A percentile compares a stretch with the other conserved stretches of the same genome.
These are phyloP conservation scores for Fomes fomentarius DNA, from an alignment of 1,284 basidiomycete genomes.

Conservation along the genomic window DNA sequence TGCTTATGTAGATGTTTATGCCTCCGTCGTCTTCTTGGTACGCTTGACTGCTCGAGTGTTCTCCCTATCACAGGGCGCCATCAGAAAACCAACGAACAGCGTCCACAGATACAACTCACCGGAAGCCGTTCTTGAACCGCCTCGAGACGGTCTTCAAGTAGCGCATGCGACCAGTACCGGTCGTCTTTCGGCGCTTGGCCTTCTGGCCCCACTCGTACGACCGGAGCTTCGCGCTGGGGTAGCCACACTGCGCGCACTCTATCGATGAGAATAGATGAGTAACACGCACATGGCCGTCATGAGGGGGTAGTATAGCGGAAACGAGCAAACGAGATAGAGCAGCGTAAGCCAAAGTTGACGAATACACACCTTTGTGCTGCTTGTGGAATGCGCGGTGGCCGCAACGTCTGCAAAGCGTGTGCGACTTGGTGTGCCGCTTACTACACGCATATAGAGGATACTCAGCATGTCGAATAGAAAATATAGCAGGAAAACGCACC, in stretches of 20 bases:
- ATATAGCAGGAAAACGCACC: constrained; percentile 53
- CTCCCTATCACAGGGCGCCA: too few species aligned
- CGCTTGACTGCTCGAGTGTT: constrained; percentile 78
- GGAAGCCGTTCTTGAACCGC: constrained; percentile 98
- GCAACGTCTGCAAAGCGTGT: constrained; percentile 96
- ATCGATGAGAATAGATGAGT: neutral
- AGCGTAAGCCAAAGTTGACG: too few species aligned
- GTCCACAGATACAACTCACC: too few species aligned
- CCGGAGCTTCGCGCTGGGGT: constrained; percentile 93
- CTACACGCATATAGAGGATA: constrained; percentile 42
- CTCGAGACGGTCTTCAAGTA: constrained; percentile 92
- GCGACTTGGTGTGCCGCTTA: constrained; percentile 98
- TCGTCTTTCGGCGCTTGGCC: constrained; percentile 99
- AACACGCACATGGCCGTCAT: neutral
- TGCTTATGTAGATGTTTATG: constrained; percentile 26
- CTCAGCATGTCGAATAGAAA: neutral
- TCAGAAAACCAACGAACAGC: too few species aligned
- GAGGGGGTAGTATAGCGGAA: neutral
- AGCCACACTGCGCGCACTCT: constrained; percentile 97
- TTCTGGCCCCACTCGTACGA: constrained; percentile 98
- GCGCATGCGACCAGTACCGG: constrained; percentile 95
- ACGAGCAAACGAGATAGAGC: neutral
- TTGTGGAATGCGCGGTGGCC: constrained; percentile 93
- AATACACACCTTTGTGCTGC: constrained; percentile 90
- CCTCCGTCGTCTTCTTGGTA: constrained; percentile 42